Percentiles rank a stretch among this genome's conserved stretches.
phyloP scores from a whole-genome alignment of 805 yeast genomes.

The Metahyphopichia silvanorum region DNA sequence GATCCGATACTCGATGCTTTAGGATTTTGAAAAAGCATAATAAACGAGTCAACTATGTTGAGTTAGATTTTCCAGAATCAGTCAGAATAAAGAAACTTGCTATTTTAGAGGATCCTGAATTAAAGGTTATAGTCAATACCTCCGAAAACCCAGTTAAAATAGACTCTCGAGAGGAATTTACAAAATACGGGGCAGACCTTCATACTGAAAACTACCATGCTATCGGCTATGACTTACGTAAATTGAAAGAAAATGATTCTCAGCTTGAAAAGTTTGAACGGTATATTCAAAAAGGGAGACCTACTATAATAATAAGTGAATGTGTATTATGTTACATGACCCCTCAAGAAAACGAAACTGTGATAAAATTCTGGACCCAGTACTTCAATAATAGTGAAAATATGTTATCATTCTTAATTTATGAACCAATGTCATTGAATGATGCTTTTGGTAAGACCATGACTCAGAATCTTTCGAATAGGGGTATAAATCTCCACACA shows the following conservation, averaged over 20 bases:
- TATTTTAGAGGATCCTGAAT: slow-evolving; percentile 29
- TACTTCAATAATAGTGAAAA: slow-evolving; percentile 10
- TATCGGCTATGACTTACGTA: slow-evolving; percentile 53
- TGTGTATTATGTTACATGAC: slow-evolving; percentile 73
- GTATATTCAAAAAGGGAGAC: slow-evolving; percentile 31
- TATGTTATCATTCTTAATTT: slow-evolving; percentile 41
- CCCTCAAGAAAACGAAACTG: slow-evolving; percentile 44
- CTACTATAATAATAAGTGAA: slow-evolving; percentile 67
- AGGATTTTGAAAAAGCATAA: slow-evolving; percentile 31
- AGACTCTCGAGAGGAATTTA: slow-evolving; percentile 20
- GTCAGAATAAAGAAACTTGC: slow-evolving; percentile 49
- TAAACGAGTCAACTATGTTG: slow-evolving; percentile 43
- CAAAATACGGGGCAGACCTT: slow-evolving; percentile 21
- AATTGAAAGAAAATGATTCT: slow-evolving; percentile 11
- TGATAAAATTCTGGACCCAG: slow-evolving; percentile 41
- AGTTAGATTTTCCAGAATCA: slow-evolving; percentile 61
- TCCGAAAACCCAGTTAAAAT: slow-evolving; percentile 5
- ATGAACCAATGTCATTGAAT: slow-evolving; percentile 67
- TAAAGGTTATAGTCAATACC: slow-evolving; percentile 22
- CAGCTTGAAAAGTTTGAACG: slow-evolving; percentile 7
- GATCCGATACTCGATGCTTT: slow-evolving; percentile 73
- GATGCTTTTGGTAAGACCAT: slow-evolving; percentile 68
- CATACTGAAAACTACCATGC: slow-evolving; percentile 47
- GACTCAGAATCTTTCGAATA: slow-evolving; percentile 53
- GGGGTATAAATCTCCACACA: slow-evolving; percentile 64